Evolutionary conservation across 164 flowering plant species (phyloP).

Genomic region (Magnolia kwangsiensis): DNA sequence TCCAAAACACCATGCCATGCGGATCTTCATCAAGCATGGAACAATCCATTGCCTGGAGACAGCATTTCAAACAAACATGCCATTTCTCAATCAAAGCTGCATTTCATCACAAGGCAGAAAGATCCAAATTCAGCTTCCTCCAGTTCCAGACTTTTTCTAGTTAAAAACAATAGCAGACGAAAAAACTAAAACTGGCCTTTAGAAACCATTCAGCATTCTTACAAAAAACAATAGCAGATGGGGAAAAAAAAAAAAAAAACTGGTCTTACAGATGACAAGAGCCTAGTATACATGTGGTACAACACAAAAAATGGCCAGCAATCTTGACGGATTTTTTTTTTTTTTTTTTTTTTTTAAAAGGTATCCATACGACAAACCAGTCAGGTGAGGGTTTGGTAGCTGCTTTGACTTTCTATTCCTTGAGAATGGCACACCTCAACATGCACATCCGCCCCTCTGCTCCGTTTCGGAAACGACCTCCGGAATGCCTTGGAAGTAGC

Average conservation of each 20-base stretch:
- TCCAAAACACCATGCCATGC: not conserved
- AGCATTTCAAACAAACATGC: not conserved
- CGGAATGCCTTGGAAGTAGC: conserved; percentile 88
- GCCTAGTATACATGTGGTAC: not conserved
- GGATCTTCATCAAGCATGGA: not conserved
- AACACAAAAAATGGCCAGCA: not conserved
- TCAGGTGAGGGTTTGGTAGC: not conserved
- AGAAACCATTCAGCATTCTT: not conserved
- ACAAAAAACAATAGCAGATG: not conserved
- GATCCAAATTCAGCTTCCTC: not conserved
- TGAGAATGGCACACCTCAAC: conserved; percentile 31
- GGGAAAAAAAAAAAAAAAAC: not conserved
- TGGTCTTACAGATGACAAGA: not conserved
- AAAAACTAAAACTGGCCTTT: not conserved
- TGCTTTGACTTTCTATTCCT: not conserved
- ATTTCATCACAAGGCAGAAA: not conserved
- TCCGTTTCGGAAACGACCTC: conserved; percentile 69
- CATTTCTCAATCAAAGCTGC: not conserved
- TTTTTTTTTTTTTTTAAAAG: no score
- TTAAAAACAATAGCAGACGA: not conserved
- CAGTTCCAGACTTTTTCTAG: not conserved
- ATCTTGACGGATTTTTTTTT: no score
- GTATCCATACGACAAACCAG: no score
- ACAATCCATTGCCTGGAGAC: not conserved
- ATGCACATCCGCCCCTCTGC: conserved; percentile 74